phyloP scores from a whole-genome alignment of 352 stramenopile species.

The Globisporangium nunn region DNA sequence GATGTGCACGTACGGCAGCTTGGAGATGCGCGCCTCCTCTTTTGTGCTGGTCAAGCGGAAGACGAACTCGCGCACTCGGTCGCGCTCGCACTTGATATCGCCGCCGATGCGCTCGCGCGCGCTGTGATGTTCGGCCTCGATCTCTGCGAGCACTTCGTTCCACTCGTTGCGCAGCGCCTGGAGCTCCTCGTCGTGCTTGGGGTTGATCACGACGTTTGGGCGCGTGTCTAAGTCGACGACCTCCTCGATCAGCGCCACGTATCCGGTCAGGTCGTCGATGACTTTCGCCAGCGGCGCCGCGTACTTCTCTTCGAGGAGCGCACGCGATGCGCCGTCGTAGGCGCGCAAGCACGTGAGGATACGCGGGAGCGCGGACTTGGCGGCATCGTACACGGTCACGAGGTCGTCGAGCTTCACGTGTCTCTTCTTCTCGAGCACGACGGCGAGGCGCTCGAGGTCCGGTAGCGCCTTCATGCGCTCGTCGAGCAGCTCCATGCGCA shows the following conservation, averaged over 20 bases:
- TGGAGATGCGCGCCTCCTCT: constrained; percentile 87
- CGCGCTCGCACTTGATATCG: constrained; percentile 90
- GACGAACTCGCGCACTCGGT: constrained; percentile 87
- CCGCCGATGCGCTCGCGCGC: constrained; percentile 57
- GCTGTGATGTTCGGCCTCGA: constrained; percentile 79
- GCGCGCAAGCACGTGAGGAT: constrained; percentile 44
- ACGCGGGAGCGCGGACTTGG: constrained; percentile 56
- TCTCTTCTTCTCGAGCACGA: constrained; percentile 64
- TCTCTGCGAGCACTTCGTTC: constrained; percentile 55
- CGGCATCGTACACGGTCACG: constrained; percentile 79
- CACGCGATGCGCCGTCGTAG: constrained; percentile 32
- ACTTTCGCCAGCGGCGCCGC: constrained; percentile 44
- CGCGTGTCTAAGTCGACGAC: constrained; percentile 81
- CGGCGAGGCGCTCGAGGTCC: constrained; percentile 65
- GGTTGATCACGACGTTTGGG: constrained; percentile 70
- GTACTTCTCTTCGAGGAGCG: constrained; percentile 44
- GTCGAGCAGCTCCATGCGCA: constrained; percentile 85
- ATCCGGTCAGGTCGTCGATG: constrained; percentile 52
- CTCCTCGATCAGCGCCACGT: constrained; percentile 69
- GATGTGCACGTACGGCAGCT: constrained; percentile 85
- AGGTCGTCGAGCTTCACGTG: constrained; percentile 73
- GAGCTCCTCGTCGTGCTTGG: constrained; percentile 82
- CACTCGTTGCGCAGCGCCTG: constrained; percentile 67
- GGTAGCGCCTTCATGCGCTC: constrained; percentile 84
- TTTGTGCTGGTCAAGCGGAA: constrained; percentile 94